Evolutionary conservation across 2,329 filamentous ascomycete species (phyloP).

Genomic region (Fusarium sp.): DNA sequence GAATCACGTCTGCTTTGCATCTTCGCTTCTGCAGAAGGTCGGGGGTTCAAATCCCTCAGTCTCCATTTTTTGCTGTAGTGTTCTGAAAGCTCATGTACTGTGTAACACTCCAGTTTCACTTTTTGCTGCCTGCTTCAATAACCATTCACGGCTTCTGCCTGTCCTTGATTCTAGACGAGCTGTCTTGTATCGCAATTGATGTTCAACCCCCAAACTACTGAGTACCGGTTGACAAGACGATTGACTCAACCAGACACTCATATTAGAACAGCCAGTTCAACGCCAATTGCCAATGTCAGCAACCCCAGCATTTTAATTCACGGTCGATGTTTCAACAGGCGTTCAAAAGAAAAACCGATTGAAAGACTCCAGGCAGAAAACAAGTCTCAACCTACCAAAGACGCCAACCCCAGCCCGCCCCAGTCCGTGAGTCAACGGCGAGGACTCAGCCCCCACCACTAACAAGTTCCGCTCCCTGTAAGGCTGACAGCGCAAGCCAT

Average conservation of each 20-base stretch:
- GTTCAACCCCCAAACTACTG: too few species aligned
- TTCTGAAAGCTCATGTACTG: too few species aligned
- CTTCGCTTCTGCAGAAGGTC: conserved; percentile 41
- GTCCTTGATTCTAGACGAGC: too few species aligned
- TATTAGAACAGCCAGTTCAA: too few species aligned
- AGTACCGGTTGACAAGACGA: too few species aligned
- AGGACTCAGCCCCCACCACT: conserved; percentile 28
- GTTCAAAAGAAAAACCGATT: not conserved
- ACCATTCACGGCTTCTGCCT: too few species aligned
- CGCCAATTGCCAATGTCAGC: too few species aligned
- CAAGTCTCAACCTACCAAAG: not conserved
- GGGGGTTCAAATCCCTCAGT: conserved; percentile 48
- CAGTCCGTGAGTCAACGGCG: conserved; percentile 40
- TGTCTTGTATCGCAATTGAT: too few species aligned
- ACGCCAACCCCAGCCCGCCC: not conserved
- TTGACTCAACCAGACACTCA: too few species aligned
- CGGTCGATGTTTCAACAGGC: not conserved
- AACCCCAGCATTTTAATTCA: not conserved
- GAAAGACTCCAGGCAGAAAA: not conserved
- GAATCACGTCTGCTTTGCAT: conserved; percentile 47
- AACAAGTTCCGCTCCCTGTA: not conserved
- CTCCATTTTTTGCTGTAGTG: conserved; percentile 43
- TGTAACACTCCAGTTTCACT: too few species aligned
- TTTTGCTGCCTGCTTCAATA: too few species aligned
- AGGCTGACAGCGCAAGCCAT: conserved; percentile 18